Percentiles rank a stretch among this genome's conserved stretches.
Evolutionary conservation across 345 rosid genomes (phyloP).

Genomic region (Eucalyptus cloeziana): DNA sequence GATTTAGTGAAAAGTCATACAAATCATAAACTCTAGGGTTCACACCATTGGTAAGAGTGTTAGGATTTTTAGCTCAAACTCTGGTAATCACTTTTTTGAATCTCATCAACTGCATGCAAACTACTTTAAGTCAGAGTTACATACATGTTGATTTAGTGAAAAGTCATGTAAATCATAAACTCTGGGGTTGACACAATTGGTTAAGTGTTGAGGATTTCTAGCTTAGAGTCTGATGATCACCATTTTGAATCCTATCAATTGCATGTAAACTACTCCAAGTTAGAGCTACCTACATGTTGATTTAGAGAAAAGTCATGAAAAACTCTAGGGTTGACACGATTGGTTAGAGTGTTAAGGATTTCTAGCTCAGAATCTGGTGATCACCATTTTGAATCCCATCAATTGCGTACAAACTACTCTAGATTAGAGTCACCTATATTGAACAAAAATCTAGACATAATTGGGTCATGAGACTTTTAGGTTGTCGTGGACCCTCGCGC

Average conservation of each 20-base stretch:
- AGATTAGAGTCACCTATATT: rapidly evolving
- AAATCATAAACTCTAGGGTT: too few species aligned
- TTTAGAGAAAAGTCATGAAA: too few species aligned
- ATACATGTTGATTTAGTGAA: neutral
- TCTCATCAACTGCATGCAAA: rapidly evolving
- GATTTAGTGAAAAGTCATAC: too few species aligned
- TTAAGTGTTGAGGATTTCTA: neutral
- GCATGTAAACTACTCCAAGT: rapidly evolving
- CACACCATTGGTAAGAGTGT: too few species aligned
- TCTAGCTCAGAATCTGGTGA: rapidly evolving
- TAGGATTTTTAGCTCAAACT: neutral
- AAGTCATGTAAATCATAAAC: neutral
- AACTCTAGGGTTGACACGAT: rapidly evolving
- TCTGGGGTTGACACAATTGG: neutral
- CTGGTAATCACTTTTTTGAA: rapidly evolving
- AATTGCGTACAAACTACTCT: neutral
- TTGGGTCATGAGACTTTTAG: too few species aligned
- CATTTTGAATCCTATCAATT: neutral
- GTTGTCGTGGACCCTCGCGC: too few species aligned
- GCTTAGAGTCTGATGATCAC: too few species aligned
- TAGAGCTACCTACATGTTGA: too few species aligned
- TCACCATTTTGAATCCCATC: neutral
- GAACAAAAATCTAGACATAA: neutral
- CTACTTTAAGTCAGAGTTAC: rapidly evolving
- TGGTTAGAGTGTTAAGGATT: too few species aligned